Percentiles rank a stretch among this genome's conserved stretches.
Conservation (phyloP, 2,329 filamentous ascomycete genomes). For the Phialemonium atrogriseum region DNA sequence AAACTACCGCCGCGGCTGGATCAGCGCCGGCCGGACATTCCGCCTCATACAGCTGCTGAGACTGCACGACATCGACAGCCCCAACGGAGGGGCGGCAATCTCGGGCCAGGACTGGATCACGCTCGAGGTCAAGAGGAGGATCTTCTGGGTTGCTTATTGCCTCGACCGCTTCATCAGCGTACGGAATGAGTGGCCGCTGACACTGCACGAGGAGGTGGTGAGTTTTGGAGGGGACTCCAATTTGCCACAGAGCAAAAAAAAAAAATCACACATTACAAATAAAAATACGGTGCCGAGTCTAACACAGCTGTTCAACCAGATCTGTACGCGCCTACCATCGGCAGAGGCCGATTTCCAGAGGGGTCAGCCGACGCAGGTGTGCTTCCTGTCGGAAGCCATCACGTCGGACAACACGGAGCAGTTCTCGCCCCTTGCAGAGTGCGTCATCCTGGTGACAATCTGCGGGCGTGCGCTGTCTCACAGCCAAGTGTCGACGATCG, state of each 20-base stretch:
- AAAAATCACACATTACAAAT: too few relatives aligned
- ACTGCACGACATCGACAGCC: slow-evolving; percentile 11
- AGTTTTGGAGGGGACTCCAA: too few relatives aligned
- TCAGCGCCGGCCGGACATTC: slow-evolving; percentile 26
- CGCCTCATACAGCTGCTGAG: slow-evolving; percentile 19
- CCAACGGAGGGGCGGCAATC: background rate
- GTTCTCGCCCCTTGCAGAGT: slow-evolving; percentile 13
- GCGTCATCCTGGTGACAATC: slow-evolving; percentile 12
- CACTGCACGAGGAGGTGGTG: slow-evolving; percentile 16
- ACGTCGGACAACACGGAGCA: slow-evolving; percentile 8
- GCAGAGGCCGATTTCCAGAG: slow-evolving; percentile 17
- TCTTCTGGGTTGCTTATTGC: slow-evolving; percentile 18
- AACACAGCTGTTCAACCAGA: too few relatives aligned
- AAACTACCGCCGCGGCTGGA: slow-evolving; percentile 18
- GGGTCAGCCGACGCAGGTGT: slow-evolving; percentile 12
- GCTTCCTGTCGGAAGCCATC: slow-evolving; percentile 14
- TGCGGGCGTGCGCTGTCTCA: slow-evolving; percentile 13
- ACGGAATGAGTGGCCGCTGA: slow-evolving; percentile 12
- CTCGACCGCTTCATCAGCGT: slow-evolving; percentile 17
- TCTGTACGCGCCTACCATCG: slow-evolving; percentile 16
- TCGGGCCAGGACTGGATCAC: slow-evolving; percentile 8
- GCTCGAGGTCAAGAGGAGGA: slow-evolving; percentile 15
- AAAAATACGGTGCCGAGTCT: too few relatives aligned
- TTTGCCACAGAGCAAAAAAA: too few relatives aligned
- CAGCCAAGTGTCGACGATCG: slow-evolving; percentile 7